Conservation (phyloP, 805 yeast species). For the Candida schatavii region DNA sequence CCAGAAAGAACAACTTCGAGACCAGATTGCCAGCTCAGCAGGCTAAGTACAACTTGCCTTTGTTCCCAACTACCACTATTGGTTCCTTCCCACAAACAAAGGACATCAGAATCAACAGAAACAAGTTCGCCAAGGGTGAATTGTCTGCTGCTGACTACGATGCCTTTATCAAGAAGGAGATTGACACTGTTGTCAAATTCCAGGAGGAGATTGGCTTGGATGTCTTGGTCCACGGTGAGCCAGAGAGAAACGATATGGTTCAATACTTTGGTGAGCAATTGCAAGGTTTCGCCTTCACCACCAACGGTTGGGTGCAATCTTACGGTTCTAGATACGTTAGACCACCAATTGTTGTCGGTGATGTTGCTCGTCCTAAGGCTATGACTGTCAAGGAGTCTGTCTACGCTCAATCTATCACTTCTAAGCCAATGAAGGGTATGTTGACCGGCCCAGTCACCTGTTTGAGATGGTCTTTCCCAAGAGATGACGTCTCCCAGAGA, state of each 20-base stretch:
- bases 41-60: conserved; percentile 85
- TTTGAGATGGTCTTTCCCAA: conserved; percentile 99
- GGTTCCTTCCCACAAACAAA: conserved; percentile 99
- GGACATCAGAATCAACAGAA: conserved; percentile 98
- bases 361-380: conserved; percentile 95
- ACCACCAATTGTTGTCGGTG: conserved; percentile 99
- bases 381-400: conserved; percentile 99
- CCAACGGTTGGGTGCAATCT: conserved; percentile 99
- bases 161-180: conserved; percentile 94
- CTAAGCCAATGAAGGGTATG: conserved; percentile 99
- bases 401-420: conserved; percentile 95
- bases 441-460: conserved; percentile 99
- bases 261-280: conserved; percentile 99
- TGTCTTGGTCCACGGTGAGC: conserved; percentile 99
- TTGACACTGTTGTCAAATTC: conserved; percentile 93
- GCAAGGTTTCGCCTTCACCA: conserved; percentile 97
- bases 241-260: conserved; percentile 99
- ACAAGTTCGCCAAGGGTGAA: conserved; percentile 96
- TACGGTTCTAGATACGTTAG: conserved; percentile 99
- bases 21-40: conserved; percentile 86
- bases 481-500: conserved; percentile 93
- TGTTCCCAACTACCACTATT: conserved; percentile 99
- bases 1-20: conserved; percentile 85
- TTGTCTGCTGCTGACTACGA: conserved; percentile 94
- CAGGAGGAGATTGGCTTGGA: conserved; percentile 99